A percentile compares a stretch with the other conserved stretches of the same genome.
Conservation (phyloP, 345 rosid genomes). For the Lagerstroemia speciosa region DNA sequence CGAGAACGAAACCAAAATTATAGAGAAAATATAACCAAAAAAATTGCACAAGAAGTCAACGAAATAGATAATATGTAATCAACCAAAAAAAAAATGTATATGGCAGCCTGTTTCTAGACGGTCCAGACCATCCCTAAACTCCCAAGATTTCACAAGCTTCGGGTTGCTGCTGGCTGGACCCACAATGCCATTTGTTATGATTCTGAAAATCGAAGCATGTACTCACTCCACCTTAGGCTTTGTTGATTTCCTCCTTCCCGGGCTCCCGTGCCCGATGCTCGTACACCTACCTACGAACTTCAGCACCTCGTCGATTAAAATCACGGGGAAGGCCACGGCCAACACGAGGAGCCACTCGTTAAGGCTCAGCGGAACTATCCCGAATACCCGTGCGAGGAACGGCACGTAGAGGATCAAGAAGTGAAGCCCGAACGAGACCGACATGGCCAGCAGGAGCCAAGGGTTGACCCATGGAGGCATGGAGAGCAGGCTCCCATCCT, state of each 20-base stretch:
- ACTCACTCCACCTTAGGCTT: slow-evolving; percentile 45
- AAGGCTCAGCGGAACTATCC: slow-evolving; percentile 60
- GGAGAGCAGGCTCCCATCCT: slow-evolving; percentile 50
- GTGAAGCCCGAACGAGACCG: slow-evolving; percentile 52
- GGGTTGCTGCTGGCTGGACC: not conserved
- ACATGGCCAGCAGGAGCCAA: slow-evolving; percentile 58
- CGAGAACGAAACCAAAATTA: too few relatives aligned
- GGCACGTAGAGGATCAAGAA: slow-evolving; percentile 59
- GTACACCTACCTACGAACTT: slow-evolving; percentile 39
- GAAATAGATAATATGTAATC: too few relatives aligned
- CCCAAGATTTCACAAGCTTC: not conserved
- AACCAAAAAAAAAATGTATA: not conserved
- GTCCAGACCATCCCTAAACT: not conserved
- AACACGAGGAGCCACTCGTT: slow-evolving; percentile 62
- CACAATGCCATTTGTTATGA: not conserved
- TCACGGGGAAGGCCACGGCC: slow-evolving; percentile 51
- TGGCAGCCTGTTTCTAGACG: not conserved
- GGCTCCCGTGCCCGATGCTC: slow-evolving; percentile 13
- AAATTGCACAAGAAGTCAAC: too few relatives aligned
- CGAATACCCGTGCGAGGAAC: slow-evolving; percentile 50
- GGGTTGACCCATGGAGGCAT: slow-evolving; percentile 91
- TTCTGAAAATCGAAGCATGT: too few relatives aligned
- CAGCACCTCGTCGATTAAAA: slow-evolving; percentile 51
- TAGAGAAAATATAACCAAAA: too few relatives aligned
- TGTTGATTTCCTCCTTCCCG: slow-evolving; percentile 11